These are phyloP conservation scores for Xylaria digitata DNA, from an alignment of 2,329 filamentous ascomycete genomes.

Conservation along the genomic window DNA sequence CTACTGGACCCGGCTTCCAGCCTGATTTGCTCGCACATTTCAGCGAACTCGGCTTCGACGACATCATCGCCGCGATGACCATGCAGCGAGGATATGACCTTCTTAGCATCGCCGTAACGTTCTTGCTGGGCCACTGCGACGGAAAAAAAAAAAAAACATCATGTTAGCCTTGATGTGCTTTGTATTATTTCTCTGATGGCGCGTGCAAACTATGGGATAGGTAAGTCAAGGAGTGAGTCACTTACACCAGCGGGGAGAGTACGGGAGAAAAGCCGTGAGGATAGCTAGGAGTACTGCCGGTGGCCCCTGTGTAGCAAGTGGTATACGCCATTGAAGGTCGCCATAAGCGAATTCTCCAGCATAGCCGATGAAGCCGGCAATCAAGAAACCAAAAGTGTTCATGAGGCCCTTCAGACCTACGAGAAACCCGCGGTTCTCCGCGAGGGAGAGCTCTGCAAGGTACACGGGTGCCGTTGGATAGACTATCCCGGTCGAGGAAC, in stretches of 20 bases:
- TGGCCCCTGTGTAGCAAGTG: conserved; percentile 51
- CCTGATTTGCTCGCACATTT: conserved; percentile 45
- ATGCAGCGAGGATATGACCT: conserved; percentile 43
- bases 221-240: background rate
- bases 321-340: conserved; percentile 51
- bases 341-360: conserved; percentile 49
- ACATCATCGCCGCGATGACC: conserved; percentile 42
- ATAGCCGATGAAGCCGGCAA: conserved; percentile 56
- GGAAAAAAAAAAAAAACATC: conserved; percentile 10
- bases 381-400: conserved; percentile 53
- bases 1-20: conserved; percentile 40
- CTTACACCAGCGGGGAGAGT: conserved; percentile 47
- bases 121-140: conserved; percentile 40
- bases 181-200: background rate
- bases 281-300: conserved; percentile 40
- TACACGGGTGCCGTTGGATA: conserved; percentile 44
- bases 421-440: conserved; percentile 45
- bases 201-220: background rate
- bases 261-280: conserved; percentile 42
- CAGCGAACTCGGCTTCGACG: conserved; percentile 40
- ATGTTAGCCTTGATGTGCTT: conserved; percentile 2
- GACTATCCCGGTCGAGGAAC: conserved; percentile 44
- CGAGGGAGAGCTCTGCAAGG: conserved; percentile 45
- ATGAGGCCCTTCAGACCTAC: conserved; percentile 52
- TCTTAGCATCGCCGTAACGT: conserved; percentile 44